Conservation (phyloP, 495 filamentous ascomycete species). For the Cudoniella acicularis region DNA sequence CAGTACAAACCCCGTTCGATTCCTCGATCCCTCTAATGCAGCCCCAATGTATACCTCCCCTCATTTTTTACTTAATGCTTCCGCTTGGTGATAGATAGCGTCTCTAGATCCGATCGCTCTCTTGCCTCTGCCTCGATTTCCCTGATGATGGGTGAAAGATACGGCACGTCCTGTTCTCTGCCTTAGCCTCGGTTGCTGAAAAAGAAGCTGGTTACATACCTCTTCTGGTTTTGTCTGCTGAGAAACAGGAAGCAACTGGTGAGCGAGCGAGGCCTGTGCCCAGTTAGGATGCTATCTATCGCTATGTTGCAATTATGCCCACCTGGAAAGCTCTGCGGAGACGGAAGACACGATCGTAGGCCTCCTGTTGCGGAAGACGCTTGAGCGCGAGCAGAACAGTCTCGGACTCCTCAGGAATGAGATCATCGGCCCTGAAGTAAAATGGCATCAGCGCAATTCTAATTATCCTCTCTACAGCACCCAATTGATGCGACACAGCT, state of each 20-base stretch:
- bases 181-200: background rate
- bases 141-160: conserved; percentile 75
- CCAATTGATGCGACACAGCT: background rate
- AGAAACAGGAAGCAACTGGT: conserved; percentile 67
- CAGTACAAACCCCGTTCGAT: conserved; percentile 17
- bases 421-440: conserved; percentile 73
- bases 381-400: conserved; percentile 79
- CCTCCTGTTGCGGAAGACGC: conserved; percentile 83
- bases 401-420: conserved; percentile 88
- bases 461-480: background rate
- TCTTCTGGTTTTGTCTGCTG: conserved; percentile 71
- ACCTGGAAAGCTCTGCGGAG: conserved; percentile 94
- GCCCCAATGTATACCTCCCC: conserved; percentile 4
- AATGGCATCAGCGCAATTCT: conserved; percentile 7
- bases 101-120: conserved; percentile 81
- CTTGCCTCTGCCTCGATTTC: conserved; percentile 78
- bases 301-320: conserved; percentile 15
- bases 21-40: background rate
- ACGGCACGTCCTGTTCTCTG: conserved; percentile 65
- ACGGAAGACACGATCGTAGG: conserved; percentile 96
- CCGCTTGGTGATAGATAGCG: conserved; percentile 61
- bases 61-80: background rate
- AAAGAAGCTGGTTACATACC: conserved; percentile 41
- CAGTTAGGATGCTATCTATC: conserved; percentile 14
- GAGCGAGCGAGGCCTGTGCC: conserved; percentile 68